Evolutionary conservation across 345 rosid genomes (phyloP), one percentile per base, ranked within the genome.

Genomic region (Rhodamnia argentea): DNA sequence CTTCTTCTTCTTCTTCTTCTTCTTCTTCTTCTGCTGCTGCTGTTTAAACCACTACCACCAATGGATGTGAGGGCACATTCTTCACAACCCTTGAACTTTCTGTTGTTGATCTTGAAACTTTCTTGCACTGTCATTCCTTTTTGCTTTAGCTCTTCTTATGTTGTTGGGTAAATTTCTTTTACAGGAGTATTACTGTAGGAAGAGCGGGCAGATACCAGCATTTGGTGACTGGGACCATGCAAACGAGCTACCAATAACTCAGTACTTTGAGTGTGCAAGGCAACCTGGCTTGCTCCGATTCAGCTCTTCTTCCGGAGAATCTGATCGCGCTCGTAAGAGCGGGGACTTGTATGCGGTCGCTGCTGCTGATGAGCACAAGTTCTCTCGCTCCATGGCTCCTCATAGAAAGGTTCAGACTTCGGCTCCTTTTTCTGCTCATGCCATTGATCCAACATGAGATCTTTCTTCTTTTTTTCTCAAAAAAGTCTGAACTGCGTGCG

Each of bases 231-330:
- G 87, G 87, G 87, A 86, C 13, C 58, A 82, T 11, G 91, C 92
- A 26, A 87, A 86, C 53, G 92, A 91, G 27, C 52, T 91, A 7
- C 92, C 92, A 12, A 91, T 91, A 40, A 91, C 92, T 10, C 90
- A 87, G 90, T 91, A 91, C 82, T 89, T 91, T 26, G 92, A 91
- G 85, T 70, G 85, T 52, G 91, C 92, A 15, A 89, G 91, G 85
- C 90, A 89, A 27, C 91, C 92, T 3, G 92, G 92, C 22, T 57
- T 91, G 76, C 86, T 88, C 16, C 85, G 91, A 26, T 62, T 85
- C 84, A 90, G 87, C 83, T 84, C 83, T 56, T 76, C 87, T 40
- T 85, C 87, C 29, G 87, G 83, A 15, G 86, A 85, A 40, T 62
- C 62, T 51, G 51, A 83, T 87, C 89, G 15, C n/a, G 44, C 76